A percentile compares a stretch with the other conserved stretches of the same genome.
Conservation (phyloP, 768 basidiomycete genomes). For the Tricholoma bakamatsutake region DNA sequence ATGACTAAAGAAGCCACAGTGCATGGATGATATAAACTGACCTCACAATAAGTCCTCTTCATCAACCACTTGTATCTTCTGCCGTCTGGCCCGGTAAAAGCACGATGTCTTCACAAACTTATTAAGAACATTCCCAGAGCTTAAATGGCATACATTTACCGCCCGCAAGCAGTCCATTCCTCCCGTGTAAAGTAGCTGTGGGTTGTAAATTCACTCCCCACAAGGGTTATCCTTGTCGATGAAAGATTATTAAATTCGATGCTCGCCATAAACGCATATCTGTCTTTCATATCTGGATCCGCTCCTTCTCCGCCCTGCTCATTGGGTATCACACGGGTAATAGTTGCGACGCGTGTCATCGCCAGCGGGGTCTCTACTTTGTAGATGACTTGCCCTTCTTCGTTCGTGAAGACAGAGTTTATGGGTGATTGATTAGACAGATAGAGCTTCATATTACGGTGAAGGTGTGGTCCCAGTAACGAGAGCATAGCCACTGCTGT, state of each 20-base stretch:
- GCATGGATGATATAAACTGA: background rate
- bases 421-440: conserved; percentile 13
- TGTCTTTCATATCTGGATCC: conserved; percentile 19
- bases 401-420: conserved; percentile 16
- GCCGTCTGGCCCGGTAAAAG: conserved; percentile 19
- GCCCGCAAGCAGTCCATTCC: conserved; percentile 15
- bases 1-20: no score
- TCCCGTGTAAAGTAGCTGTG: conserved; percentile 19
- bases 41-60: conserved; percentile 5
- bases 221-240: conserved; percentile 23
- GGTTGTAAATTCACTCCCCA: conserved; percentile 19
- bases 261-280: conserved; percentile 24
- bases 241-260: conserved; percentile 28
- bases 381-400: conserved; percentile 17
- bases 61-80: conserved; percentile 20
- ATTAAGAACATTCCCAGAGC: background rate
- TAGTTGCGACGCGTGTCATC: conserved; percentile 3
- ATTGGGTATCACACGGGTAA: background rate
- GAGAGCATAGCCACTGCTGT: no score
- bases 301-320: background rate
- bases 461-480: no score
- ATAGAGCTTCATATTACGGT: conserved; percentile 11
- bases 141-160: conserved; percentile 8
- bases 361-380: conserved; percentile 18
- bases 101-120: conserved; percentile 9